Conservation (phyloP, 164 flowering plant species). For the Kingdonia uniflora region DNA sequence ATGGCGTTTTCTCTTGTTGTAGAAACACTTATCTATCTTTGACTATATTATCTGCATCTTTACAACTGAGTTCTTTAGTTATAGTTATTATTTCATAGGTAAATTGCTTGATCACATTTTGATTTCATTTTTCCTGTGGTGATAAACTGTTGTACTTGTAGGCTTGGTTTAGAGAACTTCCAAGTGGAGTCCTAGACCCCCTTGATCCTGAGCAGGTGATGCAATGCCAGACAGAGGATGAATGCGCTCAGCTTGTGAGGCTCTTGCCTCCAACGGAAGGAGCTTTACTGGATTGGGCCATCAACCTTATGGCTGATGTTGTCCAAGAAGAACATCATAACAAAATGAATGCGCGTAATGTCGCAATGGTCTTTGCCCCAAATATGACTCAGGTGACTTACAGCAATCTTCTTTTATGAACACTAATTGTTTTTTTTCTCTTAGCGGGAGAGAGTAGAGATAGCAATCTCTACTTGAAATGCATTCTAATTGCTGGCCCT, state of each 20-base stretch:
- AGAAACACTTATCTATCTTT: too few relatives aligned
- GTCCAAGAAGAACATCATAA: constrained; percentile 58
- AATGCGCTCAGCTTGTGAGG: constrained; percentile 49
- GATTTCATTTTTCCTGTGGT: not conserved
- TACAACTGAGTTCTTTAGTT: too few relatives aligned
- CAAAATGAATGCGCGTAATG: constrained; percentile 82
- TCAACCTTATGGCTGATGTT: constrained; percentile 88
- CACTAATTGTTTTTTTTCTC: too few relatives aligned
- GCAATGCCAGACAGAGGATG: constrained; percentile 69
- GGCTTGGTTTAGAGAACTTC: constrained; percentile 95
- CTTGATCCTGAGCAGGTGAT: constrained; percentile 68
- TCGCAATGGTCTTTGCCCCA: constrained; percentile 85
- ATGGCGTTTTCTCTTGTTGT: too few relatives aligned
- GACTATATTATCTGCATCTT: too few relatives aligned
- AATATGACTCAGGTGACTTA: constrained; percentile 66
- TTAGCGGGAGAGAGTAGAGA: too few relatives aligned
- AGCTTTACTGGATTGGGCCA: constrained; percentile 75
- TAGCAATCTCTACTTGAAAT: too few relatives aligned
- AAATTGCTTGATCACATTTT: too few relatives aligned
- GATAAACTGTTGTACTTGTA: constrained; percentile 13
- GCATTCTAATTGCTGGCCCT: too few relatives aligned
- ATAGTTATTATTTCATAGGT: too few relatives aligned
- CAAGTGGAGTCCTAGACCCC: constrained; percentile 69
- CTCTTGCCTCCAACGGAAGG: constrained; percentile 71
- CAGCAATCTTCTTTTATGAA: too few relatives aligned